Evolutionary conservation across 139 green algal species (phyloP).

Genomic region (Micromonas pusilla): DNA sequence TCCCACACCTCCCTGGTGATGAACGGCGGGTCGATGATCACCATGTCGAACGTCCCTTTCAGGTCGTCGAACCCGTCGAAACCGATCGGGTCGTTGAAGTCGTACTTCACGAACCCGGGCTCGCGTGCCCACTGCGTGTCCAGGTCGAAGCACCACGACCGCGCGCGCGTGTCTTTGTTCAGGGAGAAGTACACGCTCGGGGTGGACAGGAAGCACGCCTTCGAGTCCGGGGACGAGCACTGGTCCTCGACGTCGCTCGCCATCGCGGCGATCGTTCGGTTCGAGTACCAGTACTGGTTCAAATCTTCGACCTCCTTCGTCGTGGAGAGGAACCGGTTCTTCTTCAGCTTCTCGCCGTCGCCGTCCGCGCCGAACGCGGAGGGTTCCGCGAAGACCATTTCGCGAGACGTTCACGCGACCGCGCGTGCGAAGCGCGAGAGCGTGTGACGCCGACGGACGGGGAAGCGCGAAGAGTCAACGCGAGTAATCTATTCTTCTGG

Average conservation of each 20-base stretch:
- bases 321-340: conserved; percentile 19
- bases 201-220: conserved; percentile 53
- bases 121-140: conserved; percentile 57
- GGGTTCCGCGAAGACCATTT: background rate
- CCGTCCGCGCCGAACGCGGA: background rate
- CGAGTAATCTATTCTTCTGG: too few relatives aligned
- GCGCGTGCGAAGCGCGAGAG: too few relatives aligned
- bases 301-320: conserved; percentile 44
- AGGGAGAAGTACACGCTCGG: conserved; percentile 58
- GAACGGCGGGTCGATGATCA: conserved; percentile 64
- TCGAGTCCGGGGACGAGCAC: background rate
- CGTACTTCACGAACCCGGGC: conserved; percentile 55
- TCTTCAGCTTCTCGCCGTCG: background rate
- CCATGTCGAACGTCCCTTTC: conserved; percentile 54
- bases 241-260: conserved; percentile 38
- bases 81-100: conserved; percentile 52
- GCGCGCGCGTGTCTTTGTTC: conserved; percentile 34
- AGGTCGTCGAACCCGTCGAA: conserved; percentile 44
- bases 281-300: conserved; percentile 61
- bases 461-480: too few relatives aligned
- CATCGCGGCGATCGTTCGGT: conserved; percentile 39
- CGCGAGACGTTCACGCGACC: background rate
- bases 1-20: conserved; percentile 65
- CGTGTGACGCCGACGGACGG: too few relatives aligned
- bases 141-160: conserved; percentile 31